Percentiles rank a stretch among this genome's conserved stretches.
These are phyloP conservation scores for Agapanthus africanus DNA, from an alignment of 106 monocot species.

Conservation along the genomic window DNA sequence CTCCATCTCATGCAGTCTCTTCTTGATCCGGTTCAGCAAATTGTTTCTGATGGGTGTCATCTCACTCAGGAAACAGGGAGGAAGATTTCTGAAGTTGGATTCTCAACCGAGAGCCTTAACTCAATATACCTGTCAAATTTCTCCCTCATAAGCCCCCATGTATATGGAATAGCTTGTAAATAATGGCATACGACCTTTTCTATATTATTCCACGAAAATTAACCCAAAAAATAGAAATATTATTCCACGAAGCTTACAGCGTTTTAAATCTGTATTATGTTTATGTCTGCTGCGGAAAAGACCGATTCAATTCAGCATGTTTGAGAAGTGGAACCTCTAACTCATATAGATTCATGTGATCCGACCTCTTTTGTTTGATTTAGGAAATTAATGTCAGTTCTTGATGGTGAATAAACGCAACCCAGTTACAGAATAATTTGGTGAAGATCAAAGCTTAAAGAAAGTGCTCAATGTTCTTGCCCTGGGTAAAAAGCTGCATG, in stretches of 20 bases:
- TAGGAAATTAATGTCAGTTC: neutral
- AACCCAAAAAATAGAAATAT: no score
- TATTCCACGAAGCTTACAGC: no score
- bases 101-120: slow-evolving; percentile 40
- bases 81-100: slow-evolving; percentile 54
- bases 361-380: neutral
- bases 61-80: slow-evolving; percentile 73
- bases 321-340: no score
- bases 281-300: no score
- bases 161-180: slow-evolving; percentile 81
- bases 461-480: neutral
- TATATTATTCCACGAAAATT: neutral
- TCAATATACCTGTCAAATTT: slow-evolving; percentile 23
- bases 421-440: neutral
- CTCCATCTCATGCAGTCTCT: slow-evolving; percentile 44
- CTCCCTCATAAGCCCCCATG: slow-evolving; percentile 59
- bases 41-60: slow-evolving; percentile 79
- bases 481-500: no score
- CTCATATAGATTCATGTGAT: no score
- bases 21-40: slow-evolving; percentile 84
- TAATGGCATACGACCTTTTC: slow-evolving; percentile 20
- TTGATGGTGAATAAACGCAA: neutral
- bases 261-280: no score
- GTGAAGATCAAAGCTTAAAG: neutral
- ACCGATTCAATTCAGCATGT: no score